phyloP scores from a whole-genome alignment of 495 filamentous ascomycete species.

The Lineolata rhizophorae region DNA sequence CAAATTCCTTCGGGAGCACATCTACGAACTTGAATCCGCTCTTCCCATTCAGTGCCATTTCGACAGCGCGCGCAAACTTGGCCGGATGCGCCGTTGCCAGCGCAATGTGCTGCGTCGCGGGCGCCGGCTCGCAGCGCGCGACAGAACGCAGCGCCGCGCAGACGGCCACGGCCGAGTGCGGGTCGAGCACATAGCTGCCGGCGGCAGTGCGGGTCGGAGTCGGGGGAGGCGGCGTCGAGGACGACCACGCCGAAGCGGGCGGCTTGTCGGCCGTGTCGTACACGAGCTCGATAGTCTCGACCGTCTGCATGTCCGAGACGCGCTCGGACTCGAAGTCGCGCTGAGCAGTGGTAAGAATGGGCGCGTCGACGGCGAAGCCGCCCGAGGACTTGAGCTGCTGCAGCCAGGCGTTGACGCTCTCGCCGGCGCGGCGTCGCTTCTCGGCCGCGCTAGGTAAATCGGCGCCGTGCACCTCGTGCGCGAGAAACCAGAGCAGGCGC shows the following conservation, averaged over 20 bases:
- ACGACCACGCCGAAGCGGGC: too few relatives aligned
- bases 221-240: too few relatives aligned
- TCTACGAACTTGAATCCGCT: conserved; percentile 42
- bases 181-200: conserved; percentile 64
- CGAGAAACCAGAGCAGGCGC: conserved; percentile 82
- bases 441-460: conserved; percentile 13
- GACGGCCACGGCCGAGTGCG: conserved; percentile 76
- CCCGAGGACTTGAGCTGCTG: conserved; percentile 51
- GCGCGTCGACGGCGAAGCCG: conserved; percentile 52
- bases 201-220: conserved; percentile 13
- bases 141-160: conserved; percentile 46
- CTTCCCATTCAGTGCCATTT: conserved; percentile 44
- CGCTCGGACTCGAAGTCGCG: conserved; percentile 61
- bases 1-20: conserved; percentile 60
- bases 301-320: conserved; percentile 56
- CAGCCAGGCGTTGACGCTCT: conserved; percentile 50
- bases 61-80: conserved; percentile 69
- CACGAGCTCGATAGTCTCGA: conserved; percentile 44
- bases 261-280: conserved; percentile 31
- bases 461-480: conserved; percentile 32
- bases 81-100: conserved; percentile 86
- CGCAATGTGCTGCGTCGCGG: conserved; percentile 33
- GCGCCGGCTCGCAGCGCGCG: too few relatives aligned
- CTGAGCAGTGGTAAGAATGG: conserved; percentile 41
- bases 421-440: conserved; percentile 26